These are phyloP conservation scores for Protomyces gravidus DNA, from an alignment of 1,139 yeast species.

Conservation along the genomic window DNA sequence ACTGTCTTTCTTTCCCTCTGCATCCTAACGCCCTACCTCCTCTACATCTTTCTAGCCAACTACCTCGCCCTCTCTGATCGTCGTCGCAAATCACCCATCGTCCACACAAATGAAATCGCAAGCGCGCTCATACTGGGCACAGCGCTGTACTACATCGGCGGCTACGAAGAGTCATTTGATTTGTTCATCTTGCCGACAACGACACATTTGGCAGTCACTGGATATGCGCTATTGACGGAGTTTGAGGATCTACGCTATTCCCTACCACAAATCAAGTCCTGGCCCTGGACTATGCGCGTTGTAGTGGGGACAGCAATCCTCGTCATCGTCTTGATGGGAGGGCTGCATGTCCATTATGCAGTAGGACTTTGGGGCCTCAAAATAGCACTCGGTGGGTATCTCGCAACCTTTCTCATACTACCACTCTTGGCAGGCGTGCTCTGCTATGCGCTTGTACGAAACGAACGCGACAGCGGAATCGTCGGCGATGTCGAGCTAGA, in stretches of 20 bases:
- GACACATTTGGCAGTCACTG: background rate
- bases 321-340: conserved; percentile 1
- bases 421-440: conserved; percentile 1
- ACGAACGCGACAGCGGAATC: conserved; percentile 5
- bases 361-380: conserved; percentile 7
- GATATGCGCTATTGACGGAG: background rate
- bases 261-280: background rate
- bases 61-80: conserved; percentile 14
- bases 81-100: conserved; percentile 13
- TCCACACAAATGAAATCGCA: conserved; percentile 13
- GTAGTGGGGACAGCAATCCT: background rate
- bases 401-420: conserved; percentile 8
- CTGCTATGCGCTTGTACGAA: background rate
- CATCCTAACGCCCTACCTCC: conserved; percentile 9
- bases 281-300: conserved; percentile 20
- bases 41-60: conserved; percentile 2
- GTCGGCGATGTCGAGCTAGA: conserved; percentile 9
- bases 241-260: background rate
- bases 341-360: conserved; percentile 7
- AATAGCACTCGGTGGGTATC: conserved; percentile 9
- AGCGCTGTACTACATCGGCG: conserved; percentile 13
- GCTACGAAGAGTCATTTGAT: conserved; percentile 13
- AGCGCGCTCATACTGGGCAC: conserved; percentile 9
- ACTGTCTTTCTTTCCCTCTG: conserved; percentile 5
- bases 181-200: background rate